Conservation (phyloP, 164 flowering plant species). For the Tinospora cordifolia region DNA sequence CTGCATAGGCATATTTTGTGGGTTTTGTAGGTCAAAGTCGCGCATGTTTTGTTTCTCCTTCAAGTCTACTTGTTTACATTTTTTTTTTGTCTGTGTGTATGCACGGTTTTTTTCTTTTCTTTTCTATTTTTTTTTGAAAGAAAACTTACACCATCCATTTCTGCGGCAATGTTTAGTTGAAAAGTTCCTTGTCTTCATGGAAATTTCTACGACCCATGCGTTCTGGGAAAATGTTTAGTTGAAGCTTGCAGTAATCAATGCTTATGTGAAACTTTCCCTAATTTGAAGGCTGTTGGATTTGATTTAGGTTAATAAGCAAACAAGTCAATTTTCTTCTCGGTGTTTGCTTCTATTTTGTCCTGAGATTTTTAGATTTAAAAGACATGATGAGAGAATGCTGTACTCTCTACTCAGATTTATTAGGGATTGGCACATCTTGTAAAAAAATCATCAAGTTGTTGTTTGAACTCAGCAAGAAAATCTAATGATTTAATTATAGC, state of each 20-base stretch:
- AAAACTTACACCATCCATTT: not conserved
- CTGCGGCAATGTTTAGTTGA: no score
- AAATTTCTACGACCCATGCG: no score
- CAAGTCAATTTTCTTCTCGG: not conserved
- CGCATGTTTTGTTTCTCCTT: not conserved
- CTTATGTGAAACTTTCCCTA: not conserved
- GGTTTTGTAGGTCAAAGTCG: no score
- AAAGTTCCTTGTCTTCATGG: no score
- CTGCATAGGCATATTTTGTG: not conserved
- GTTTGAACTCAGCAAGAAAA: not conserved
- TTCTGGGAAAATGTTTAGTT: not conserved
- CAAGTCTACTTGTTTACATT: not conserved
- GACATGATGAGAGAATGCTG: no score
- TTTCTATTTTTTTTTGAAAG: no score
- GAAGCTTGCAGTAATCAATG: not conserved
- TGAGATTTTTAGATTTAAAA: no score
- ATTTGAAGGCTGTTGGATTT: not conserved
- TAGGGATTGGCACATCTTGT: not conserved
- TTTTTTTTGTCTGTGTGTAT: not conserved
- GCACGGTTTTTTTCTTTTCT: not conserved
- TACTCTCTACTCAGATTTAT: not conserved
- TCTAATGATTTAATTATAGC: no score
- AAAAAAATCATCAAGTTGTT: not conserved
- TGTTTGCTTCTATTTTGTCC: no score
- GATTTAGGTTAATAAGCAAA: not conserved